These are phyloP conservation scores for Fusarium tuaranense DNA, from an alignment of 2,329 filamentous ascomycete genomes.

Conservation along the genomic window DNA sequence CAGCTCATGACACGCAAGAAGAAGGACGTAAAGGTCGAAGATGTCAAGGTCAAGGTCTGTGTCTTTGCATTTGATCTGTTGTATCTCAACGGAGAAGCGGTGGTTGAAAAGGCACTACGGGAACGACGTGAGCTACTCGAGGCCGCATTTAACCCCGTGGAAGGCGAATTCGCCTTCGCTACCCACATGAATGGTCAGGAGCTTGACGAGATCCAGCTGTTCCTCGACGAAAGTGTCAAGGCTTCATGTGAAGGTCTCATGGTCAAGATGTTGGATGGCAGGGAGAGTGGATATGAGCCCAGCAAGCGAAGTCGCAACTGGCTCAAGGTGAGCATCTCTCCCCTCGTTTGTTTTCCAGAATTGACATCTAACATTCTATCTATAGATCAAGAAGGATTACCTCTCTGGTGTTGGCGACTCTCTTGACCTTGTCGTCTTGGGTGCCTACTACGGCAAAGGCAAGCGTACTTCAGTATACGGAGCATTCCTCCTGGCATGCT, in stretches of 20 bases:
- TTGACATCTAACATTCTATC: slow-evolving; percentile 63
- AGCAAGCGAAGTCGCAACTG: slow-evolving; percentile 97
- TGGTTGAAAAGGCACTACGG: slow-evolving; percentile 88
- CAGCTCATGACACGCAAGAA: slow-evolving; percentile 98
- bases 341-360: slow-evolving; percentile 50
- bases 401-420: slow-evolving; percentile 94
- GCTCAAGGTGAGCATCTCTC: slow-evolving; percentile 77
- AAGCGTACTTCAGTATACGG: slow-evolving; percentile 97
- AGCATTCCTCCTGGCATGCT: slow-evolving; percentile 94
- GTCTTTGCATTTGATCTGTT: slow-evolving; percentile 97
- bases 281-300: slow-evolving; percentile 94
- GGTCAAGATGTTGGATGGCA: slow-evolving; percentile 98
- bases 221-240: slow-evolving; percentile 95
- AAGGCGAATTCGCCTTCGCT: slow-evolving; percentile 93
- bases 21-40: slow-evolving; percentile 95
- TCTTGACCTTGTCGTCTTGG: slow-evolving; percentile 93
- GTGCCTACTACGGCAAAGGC: slow-evolving; percentile 93
- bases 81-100: slow-evolving; percentile 89
- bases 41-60: slow-evolving; percentile 96
- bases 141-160: slow-evolving; percentile 78
- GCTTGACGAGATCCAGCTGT: slow-evolving; percentile 90
- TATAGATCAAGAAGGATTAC: slow-evolving; percentile 95
- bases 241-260: slow-evolving; percentile 97
- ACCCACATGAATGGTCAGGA: slow-evolving; percentile 88
- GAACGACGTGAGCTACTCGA: slow-evolving; percentile 84